These are phyloP conservation scores for Aspergillus pseudoterreus DNA, from an alignment of 2,329 filamentous ascomycete species.

Conservation along the genomic window DNA sequence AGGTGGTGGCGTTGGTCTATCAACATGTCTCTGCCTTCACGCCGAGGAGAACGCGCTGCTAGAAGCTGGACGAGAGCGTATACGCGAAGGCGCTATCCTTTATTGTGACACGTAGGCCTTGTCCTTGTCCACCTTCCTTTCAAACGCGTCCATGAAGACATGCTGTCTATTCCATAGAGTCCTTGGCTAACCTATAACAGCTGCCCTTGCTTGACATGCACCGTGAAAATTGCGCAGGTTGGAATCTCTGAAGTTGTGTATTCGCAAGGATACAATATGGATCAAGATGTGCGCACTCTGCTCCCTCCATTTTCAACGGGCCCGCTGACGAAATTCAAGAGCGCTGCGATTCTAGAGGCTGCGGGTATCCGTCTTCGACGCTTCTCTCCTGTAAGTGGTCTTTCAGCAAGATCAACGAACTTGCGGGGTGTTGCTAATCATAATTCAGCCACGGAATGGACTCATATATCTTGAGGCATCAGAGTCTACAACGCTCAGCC, in stretches of 20 bases:
- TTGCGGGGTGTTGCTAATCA: slow-evolving; percentile 1
- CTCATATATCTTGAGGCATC: slow-evolving; percentile 59
- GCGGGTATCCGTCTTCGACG: slow-evolving; percentile 83
- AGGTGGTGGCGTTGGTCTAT: slow-evolving; percentile 67
- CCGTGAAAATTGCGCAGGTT: slow-evolving; percentile 97
- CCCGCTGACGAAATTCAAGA: slow-evolving; percentile 35
- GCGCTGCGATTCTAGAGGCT: slow-evolving; percentile 75
- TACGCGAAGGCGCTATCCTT: slow-evolving; percentile 74
- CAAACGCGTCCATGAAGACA: no score
- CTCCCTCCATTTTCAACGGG: slow-evolving; percentile 10
- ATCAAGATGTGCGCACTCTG: slow-evolving; percentile 55
- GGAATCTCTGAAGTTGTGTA: slow-evolving; percentile 96
- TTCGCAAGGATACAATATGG: slow-evolving; percentile 91
- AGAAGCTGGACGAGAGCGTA: slow-evolving; percentile 87
- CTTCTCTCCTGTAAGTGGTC: slow-evolving; percentile 66
- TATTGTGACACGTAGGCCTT: slow-evolving; percentile 75
- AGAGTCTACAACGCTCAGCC: not conserved
- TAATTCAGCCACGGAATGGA: slow-evolving; percentile 57
- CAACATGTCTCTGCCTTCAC: slow-evolving; percentile 93
- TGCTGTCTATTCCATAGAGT: no score
- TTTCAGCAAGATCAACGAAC: not conserved
- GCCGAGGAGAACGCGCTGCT: slow-evolving; percentile 96
- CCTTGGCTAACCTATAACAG: slow-evolving; percentile 25
- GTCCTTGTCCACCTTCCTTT: not conserved
- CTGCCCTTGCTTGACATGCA: slow-evolving; percentile 94